phyloP scores from a whole-genome alignment of 2,329 filamentous ascomycete species.

The Thermothelomyces thermophilus region DNA sequence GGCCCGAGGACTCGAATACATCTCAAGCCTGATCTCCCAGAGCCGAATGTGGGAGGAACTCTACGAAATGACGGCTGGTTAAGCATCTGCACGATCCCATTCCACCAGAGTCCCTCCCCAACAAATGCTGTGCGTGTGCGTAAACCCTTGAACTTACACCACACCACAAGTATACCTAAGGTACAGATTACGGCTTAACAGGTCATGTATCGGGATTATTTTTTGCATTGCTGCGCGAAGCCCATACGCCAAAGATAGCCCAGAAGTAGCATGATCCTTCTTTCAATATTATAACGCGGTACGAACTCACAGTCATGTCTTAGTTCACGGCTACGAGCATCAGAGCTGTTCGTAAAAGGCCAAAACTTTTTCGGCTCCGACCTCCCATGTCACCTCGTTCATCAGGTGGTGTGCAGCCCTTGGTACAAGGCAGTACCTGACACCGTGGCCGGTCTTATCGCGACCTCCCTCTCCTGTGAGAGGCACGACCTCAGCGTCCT shows the following conservation, averaged over 20 bases:
- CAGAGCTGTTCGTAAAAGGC: conserved; percentile 34
- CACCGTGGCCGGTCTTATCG: conserved; percentile 31
- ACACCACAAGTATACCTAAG: too few species aligned
- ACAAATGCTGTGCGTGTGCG: too few species aligned
- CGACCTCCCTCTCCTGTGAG: conserved; percentile 22
- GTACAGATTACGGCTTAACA: too few species aligned
- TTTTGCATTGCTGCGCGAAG: background rate
- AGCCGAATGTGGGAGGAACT: background rate
- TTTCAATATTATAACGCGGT: background rate
- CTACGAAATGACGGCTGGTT: too few species aligned
- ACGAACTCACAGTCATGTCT: background rate
- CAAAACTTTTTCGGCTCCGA: conserved; percentile 40
- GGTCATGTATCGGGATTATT: too few species aligned
- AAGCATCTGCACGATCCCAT: too few species aligned
- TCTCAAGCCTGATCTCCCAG: too few species aligned
- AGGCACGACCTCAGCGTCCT: conserved; percentile 9
- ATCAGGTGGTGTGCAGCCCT: conserved; percentile 46
- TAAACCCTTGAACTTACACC: too few species aligned
- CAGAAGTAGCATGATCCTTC: background rate
- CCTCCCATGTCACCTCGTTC: conserved; percentile 46
- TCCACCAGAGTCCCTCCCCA: too few species aligned
- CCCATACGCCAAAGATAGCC: background rate
- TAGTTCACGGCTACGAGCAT: background rate
- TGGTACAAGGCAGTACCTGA: conserved; percentile 37
- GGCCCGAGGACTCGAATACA: too few species aligned